Conservation (phyloP, 495 filamentous ascomycete genomes). For the Neurospora terricola region DNA sequence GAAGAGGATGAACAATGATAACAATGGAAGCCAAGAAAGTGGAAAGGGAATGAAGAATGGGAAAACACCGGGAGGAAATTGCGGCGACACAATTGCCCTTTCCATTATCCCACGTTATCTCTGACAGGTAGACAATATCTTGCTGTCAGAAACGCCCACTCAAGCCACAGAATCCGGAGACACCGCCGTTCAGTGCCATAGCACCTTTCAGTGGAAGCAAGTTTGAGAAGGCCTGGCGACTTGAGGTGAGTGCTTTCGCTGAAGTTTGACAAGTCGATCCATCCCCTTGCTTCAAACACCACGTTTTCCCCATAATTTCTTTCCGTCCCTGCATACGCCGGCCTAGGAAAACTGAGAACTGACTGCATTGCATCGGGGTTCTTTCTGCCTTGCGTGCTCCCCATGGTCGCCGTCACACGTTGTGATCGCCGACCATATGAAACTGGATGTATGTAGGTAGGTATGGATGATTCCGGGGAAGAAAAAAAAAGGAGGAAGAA, state of each 20-base stretch:
- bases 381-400: not conserved
- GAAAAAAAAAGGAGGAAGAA: not conserved
- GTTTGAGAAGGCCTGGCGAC: not conserved
- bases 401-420: not conserved
- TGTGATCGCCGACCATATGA: not conserved
- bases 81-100: not conserved
- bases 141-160: not conserved
- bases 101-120: not conserved
- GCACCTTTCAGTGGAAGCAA: not conserved
- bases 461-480: not conserved
- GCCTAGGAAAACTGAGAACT: not conserved
- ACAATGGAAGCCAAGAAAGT: not conserved
- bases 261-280: not conserved
- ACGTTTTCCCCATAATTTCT: not conserved
- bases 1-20: not conserved
- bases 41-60: not conserved
- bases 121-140: not conserved
- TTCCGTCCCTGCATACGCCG: not conserved
- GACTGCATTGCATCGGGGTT: not conserved
- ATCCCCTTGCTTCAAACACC: not conserved
- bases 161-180: not conserved
- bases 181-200: not conserved
- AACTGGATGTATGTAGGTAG: not conserved
- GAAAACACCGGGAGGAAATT: not conserved
- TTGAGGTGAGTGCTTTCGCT: not conserved